Percentiles rank a stretch among this genome's conserved stretches.
phyloP scores from a whole-genome alignment of 495 filamentous ascomycete genomes.

The Xylaria grammica region DNA sequence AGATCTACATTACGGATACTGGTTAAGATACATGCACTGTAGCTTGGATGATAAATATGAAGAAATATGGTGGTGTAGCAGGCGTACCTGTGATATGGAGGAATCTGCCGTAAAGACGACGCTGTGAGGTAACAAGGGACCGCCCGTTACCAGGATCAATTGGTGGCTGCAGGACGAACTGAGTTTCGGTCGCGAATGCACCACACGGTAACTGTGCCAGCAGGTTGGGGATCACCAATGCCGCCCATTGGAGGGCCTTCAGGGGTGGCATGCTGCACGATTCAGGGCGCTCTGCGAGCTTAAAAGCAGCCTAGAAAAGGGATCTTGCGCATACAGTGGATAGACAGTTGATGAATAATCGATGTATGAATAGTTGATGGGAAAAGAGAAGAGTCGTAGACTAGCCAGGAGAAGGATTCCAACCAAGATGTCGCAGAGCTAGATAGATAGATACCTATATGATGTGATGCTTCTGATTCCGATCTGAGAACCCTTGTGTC shows the following conservation, averaged over 20 bases:
- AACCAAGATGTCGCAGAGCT: background rate
- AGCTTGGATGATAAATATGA: conserved; percentile 3
- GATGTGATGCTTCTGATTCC: too few species aligned
- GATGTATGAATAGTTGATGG: too few species aligned
- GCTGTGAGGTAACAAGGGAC: conserved; percentile 33
- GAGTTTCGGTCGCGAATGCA: conserved; percentile 33
- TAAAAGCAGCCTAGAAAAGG: background rate
- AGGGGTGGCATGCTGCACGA: conserved; percentile 29
- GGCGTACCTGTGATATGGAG: conserved; percentile 89
- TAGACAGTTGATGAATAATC: too few species aligned
- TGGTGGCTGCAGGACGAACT: conserved; percentile 34
- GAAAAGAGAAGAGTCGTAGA: too few species aligned
- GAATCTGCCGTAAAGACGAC: conserved; percentile 77
- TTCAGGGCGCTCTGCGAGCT: conserved; percentile 25
- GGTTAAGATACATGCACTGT: conserved; percentile 18
- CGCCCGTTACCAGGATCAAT: conserved; percentile 19
- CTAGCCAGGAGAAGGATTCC: conserved; percentile 7
- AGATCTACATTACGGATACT: conserved; percentile 63
- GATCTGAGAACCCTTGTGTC: background rate
- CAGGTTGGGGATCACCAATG: conserved; percentile 32
- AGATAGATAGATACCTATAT: too few species aligned
- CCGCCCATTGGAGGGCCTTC: conserved; percentile 24
- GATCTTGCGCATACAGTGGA: background rate
- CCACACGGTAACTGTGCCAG: conserved; percentile 34
- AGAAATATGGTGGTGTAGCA: conserved; percentile 19